These are phyloP conservation scores for Trichoderma pleuroti DNA, from an alignment of 2,329 filamentous ascomycete genomes.

Conservation along the genomic window DNA sequence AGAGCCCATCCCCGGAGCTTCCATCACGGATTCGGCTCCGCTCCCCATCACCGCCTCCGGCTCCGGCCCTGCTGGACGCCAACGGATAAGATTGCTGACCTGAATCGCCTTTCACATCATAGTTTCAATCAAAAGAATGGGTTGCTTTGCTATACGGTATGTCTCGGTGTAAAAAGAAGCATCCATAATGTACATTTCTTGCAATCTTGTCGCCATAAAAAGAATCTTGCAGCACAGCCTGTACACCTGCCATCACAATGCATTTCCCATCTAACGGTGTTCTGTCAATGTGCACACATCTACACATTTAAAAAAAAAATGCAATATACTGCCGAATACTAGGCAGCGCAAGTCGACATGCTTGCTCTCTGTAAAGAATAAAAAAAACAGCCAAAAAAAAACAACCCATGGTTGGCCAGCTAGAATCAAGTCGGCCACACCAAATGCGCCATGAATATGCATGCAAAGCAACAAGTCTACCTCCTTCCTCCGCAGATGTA, in stretches of 20 bases:
- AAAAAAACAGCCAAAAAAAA: not conserved
- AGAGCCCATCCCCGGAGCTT: too few relatives aligned
- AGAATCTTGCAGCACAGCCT: not conserved
- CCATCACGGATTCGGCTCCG: not conserved
- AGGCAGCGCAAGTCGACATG: not conserved
- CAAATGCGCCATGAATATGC: conserved; percentile 16
- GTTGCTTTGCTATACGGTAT: not conserved
- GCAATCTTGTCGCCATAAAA: not conserved
- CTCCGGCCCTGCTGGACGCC: not conserved
- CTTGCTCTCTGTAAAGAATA: not conserved
- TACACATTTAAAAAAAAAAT: not conserved
- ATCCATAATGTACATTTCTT: not conserved
- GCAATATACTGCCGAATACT: not conserved
- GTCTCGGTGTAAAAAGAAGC: not conserved
- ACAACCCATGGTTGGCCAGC: not conserved
- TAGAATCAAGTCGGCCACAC: not conserved
- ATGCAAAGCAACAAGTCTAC: not conserved
- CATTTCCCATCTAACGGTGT: not conserved
- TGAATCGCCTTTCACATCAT: not conserved
- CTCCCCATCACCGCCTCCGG: not conserved
- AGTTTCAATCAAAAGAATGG: not conserved
- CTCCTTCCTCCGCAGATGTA: not conserved
- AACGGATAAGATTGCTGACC: not conserved
- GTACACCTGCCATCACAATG: not conserved
- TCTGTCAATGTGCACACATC: not conserved